phyloP scores from a whole-genome alignment of 2,329 filamentous ascomycete species.

The Colletotrichum kahawae region DNA sequence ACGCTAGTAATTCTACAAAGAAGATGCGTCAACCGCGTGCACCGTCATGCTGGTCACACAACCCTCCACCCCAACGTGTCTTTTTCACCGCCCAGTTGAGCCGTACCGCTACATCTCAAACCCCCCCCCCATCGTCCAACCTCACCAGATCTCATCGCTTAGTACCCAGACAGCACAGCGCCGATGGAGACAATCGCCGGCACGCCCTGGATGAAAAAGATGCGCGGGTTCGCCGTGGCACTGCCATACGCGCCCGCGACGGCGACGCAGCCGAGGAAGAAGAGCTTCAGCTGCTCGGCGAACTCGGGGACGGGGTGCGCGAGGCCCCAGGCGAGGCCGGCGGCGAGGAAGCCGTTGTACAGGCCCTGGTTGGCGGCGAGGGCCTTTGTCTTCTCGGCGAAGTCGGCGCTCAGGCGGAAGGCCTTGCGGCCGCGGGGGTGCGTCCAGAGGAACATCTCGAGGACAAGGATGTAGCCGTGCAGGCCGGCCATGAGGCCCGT shows the following conservation, averaged over 20 bases:
- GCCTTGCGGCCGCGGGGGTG: constrained; percentile 47
- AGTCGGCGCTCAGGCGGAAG: constrained; percentile 49
- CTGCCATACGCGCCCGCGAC: constrained; percentile 52
- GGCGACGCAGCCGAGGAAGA: constrained; percentile 50
- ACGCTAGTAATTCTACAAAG: background rate
- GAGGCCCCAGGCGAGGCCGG: constrained; percentile 52
- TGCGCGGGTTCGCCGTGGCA: constrained; percentile 42
- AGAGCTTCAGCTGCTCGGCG: constrained; percentile 47
- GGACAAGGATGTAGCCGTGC: constrained; percentile 53
- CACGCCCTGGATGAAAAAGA: constrained; percentile 48
- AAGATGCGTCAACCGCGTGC: background rate
- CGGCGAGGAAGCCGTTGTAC: constrained; percentile 59
- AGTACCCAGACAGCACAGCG: constrained; percentile 31
- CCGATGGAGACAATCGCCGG: constrained; percentile 36
- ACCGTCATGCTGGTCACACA: background rate
- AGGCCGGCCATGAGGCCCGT: constrained; percentile 44
- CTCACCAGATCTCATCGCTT: background rate
- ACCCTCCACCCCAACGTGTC: background rate
- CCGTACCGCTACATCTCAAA: fast-evolving
- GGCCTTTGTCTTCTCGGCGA: constrained; percentile 47
- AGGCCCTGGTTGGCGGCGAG: constrained; percentile 57
- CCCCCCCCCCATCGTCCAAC: background rate
- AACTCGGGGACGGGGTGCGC: constrained; percentile 48
- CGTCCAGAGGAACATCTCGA: constrained; percentile 58
- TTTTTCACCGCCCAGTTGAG: background rate